Conservation (phyloP, 441 rosid species). For the Isatis lusitanica region DNA sequence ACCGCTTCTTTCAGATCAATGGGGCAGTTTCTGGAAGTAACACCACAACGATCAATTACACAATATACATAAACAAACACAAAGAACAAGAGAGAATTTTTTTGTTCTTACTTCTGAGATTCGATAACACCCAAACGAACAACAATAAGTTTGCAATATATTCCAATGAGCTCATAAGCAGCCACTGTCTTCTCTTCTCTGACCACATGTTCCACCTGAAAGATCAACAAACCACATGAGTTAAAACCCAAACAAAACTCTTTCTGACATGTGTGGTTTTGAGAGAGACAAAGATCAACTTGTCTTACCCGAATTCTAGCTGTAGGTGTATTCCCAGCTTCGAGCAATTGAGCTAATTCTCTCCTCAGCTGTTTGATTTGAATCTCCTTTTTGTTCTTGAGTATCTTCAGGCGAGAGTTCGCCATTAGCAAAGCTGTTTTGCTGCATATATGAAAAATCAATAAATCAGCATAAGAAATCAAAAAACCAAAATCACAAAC, state of each 20-base stretch:
- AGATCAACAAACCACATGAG: constrained; percentile 12
- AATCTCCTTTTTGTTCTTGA: constrained; percentile 72
- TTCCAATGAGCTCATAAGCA: constrained; percentile 81
- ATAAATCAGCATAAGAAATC: not conserved
- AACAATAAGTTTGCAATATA: constrained; percentile 81
- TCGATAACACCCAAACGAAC: constrained; percentile 84
- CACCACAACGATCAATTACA: constrained; percentile 23
- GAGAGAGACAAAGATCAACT: not conserved
- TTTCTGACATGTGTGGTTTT: not conserved
- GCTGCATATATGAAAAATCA: constrained; percentile 41
- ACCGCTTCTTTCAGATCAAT: constrained; percentile 89
- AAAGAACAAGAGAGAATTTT: not conserved
- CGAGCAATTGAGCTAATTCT: constrained; percentile 82
- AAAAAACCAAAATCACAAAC: not conserved
- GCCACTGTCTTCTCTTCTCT: constrained; percentile 93
- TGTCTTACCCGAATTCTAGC: constrained; percentile 74
- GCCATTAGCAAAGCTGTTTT: constrained; percentile 80
- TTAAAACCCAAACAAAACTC: not conserved
- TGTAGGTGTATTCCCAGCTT: constrained; percentile 77
- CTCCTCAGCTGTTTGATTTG: constrained; percentile 73
- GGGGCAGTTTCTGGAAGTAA: constrained; percentile 69
- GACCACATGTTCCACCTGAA: constrained; percentile 92
- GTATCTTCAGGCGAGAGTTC: constrained; percentile 66
- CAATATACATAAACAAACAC: not conserved
- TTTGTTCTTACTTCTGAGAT: constrained; percentile 71